Base-by-base conservation (phyloP, 148 eudicot species). In the Bassia scoparia region DNA sequence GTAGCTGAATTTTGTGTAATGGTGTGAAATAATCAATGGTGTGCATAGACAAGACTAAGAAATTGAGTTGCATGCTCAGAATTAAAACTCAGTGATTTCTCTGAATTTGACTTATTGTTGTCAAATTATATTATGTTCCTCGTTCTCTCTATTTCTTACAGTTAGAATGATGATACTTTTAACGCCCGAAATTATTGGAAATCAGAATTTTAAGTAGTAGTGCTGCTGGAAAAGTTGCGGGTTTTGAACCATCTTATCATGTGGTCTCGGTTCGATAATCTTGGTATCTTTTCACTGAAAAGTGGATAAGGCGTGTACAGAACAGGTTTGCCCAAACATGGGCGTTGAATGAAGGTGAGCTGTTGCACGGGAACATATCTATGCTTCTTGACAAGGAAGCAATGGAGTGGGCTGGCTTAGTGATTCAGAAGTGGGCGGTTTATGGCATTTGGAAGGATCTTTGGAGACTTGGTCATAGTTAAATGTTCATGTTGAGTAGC, bases 221-320 rank as follows among this genome's bases (percentile, higher is more conserved):
- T 64, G 80, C 74, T 72, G 53, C 68, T 68, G 80, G 74, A 76
- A 70, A 30, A 53, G 70, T 73, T 59, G 81, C 78, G 65, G 66
- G 71, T 64, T 80, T 77, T 34, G 77, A 83, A 73, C 89, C 90
- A 53, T 88, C 87, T 77, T 95, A 95, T 84, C 84, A 95, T 54
- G 92, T 92, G 79, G 99, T 80, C 96, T 95, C n/a, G 94, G 97
- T 79, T 95, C 99, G 99, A 92, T 90, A 95, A 92, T 83, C 96
- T 67, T 95, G 99, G 99, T 95, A 95, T 83, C 89, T 95, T 76
- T 95, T 95, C 74, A 95, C 99, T 62, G 96, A 92, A 82, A 95
- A 90, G 79, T 95, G 99, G 97, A 85, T 95, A 82, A 86, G 74
- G 86, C 50, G 81, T 95, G 64, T 95, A 95, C 71, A 92, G 70